Base-by-base conservation (phyloP, 345 rosid species). In the Citrus mangshanensis region DNA sequence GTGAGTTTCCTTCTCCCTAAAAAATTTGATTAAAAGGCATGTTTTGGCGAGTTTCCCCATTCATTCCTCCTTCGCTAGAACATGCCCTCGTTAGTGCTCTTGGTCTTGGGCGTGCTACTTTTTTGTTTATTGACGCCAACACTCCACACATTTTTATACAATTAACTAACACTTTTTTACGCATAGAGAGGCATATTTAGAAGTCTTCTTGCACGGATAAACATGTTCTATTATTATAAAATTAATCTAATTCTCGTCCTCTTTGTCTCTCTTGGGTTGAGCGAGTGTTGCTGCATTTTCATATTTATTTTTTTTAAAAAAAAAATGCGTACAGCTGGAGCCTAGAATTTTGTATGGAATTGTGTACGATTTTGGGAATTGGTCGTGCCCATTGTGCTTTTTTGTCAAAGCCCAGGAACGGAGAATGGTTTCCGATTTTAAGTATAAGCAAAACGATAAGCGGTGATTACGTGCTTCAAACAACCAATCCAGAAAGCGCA, bases 41-140 rank as follows among this genome's bases (percentile, higher is more conserved):
- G 65, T 30, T 74, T 72, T 24, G 63, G 76, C 78, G 80, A 55
- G 73, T 38, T 80, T 85, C 75, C 84, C 84, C 32, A 81, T 62
- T 87, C 85, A 81, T 82, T 87, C 82, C 77, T 60, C 38, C 32
- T 69, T 16, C 22, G 22, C 58, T 9, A 21, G 82, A 82, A 62
- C 81, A 71, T 78, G 24, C n/a, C 55, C 7, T 60, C 65, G 78
- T 74, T 6, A 54, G 82, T 24, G 76, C 68, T 34, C 76, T 60
- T 68, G 34, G 51, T 34, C 76, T 60, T 72, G 34, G 51, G 78
- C 65, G 72, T 56, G 81, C 79, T 32, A 64, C 68, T 54, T 38
- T 38, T 64, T 40, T 4, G 28, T 68, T 35, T 9, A 21, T 68
- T 46, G 19, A 19, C 35, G 42, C 65, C 71, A 34, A 59, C 27